Conservation (phyloP, 1,284 basidiomycete genomes). For the Cutaneotrichosporon sp. region DNA sequence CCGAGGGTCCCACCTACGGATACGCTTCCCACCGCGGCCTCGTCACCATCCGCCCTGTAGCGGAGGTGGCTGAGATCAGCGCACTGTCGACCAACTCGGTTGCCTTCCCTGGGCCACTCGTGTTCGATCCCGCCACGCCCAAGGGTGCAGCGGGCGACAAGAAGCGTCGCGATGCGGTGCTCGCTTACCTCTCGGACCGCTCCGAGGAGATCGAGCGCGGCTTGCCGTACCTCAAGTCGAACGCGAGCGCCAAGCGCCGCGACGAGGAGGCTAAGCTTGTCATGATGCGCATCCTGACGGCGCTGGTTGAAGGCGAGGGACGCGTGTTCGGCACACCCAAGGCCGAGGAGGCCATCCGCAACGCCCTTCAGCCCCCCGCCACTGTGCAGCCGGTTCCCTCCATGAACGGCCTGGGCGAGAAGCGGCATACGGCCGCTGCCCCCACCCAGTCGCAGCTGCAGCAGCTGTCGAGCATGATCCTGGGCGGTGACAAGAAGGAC, state of each 20-base stretch:
- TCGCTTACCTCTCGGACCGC: constrained; percentile 73
- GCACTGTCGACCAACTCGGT: constrained; percentile 62
- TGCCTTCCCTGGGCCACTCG: constrained; percentile 80
- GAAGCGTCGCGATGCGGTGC: constrained; percentile 76
- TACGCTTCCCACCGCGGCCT: constrained; percentile 63
- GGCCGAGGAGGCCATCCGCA: constrained; percentile 66
- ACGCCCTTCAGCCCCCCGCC: constrained; percentile 63
- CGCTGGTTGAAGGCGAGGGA: constrained; percentile 85
- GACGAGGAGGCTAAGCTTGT: constrained; percentile 73
- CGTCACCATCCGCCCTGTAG: constrained; percentile 67
- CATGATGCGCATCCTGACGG: constrained; percentile 71
- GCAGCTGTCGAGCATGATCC: constrained; percentile 73
- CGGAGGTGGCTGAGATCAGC: constrained; percentile 68
- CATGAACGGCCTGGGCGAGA: constrained; percentile 30
- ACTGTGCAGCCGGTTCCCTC: constrained; percentile 19
- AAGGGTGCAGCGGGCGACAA: constrained; percentile 65
- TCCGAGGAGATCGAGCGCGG: constrained; percentile 74
- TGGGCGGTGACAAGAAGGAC: constrained; percentile 78
- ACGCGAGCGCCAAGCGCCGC: constrained; percentile 56
- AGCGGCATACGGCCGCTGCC: constrained; percentile 12
- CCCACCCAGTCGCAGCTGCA: constrained; percentile 61
- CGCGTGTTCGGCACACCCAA: constrained; percentile 75
- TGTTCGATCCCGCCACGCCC: constrained; percentile 69
- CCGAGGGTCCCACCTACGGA: constrained; percentile 57
- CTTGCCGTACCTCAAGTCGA: constrained; percentile 67